Evolutionary conservation across 768 basidiomycete genomes (phyloP).

Genomic region (Boletus pseudo-olivaceus): DNA sequence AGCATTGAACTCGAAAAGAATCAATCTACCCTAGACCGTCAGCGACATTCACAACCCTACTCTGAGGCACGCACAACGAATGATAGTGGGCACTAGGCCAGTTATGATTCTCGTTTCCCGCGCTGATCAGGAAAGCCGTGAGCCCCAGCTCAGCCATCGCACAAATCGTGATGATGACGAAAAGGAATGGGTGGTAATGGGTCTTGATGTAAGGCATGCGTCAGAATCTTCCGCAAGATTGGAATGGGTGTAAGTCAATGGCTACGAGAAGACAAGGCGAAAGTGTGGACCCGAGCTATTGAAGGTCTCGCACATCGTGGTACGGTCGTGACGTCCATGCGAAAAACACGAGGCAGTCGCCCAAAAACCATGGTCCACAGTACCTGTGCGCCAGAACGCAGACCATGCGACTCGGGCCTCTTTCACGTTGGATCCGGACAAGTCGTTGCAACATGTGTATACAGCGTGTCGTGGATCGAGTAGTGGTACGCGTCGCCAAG

Average conservation of each 20-base stretch:
- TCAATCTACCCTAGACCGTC: conserved; percentile 37
- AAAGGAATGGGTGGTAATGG: conserved; percentile 60
- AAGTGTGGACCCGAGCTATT: conserved; percentile 12
- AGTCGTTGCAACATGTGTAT: conserved; percentile 12
- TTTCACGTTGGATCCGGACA: conserved; percentile 12
- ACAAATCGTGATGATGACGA: conserved; percentile 60
- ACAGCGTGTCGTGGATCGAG: conserved; percentile 10
- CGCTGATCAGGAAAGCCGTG: conserved; percentile 67
- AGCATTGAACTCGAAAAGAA: conserved; percentile 60
- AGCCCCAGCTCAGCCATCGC: conserved; percentile 74
- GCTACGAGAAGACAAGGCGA: conserved; percentile 10
- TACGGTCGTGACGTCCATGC: conserved; percentile 29
- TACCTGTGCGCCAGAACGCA: neutral
- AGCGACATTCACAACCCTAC: neutral
- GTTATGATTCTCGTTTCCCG: conserved; percentile 57
- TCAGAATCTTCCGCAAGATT: conserved; percentile 9
- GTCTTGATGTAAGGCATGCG: conserved; percentile 45
- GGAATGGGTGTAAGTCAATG: conserved; percentile 11
- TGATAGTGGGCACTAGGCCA: conserved; percentile 66
- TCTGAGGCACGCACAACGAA: conserved; percentile 46
- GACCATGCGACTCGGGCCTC: conserved; percentile 3
- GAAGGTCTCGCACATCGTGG: conserved; percentile 22
- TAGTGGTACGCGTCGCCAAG: conserved; percentile 6
- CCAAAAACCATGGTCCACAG: conserved; percentile 6
- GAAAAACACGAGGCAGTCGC: conserved; percentile 30